Conservation (phyloP, 345 rosid genomes). For the Hirschfeldia incana region DNA sequence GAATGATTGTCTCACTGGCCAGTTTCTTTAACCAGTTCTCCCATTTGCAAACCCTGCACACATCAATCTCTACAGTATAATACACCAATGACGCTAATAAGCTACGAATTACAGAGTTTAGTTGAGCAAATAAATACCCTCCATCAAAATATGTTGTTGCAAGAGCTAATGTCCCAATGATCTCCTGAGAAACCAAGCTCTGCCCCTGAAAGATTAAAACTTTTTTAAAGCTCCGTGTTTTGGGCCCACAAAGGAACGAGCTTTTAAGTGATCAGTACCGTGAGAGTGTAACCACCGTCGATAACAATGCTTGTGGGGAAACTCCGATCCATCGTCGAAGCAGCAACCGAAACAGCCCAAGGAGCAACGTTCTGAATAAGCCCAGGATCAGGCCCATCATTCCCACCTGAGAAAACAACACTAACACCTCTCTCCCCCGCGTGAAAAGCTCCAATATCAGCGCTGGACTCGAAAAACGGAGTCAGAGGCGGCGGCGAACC, state of each 20-base stretch:
- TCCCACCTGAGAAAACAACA: slow-evolving; percentile 64
- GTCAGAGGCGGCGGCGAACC: slow-evolving; percentile 50
- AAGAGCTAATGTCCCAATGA: slow-evolving; percentile 45
- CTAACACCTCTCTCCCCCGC: slow-evolving; percentile 55
- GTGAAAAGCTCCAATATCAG: slow-evolving; percentile 57
- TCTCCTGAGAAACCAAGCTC: slow-evolving; percentile 51
- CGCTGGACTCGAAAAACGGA: slow-evolving; percentile 40
- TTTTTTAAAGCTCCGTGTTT: too few species aligned
- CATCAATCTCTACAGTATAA: neutral
- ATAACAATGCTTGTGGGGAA: slow-evolving; percentile 48
- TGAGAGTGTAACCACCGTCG: slow-evolving; percentile 39
- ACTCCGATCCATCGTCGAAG: slow-evolving; percentile 56
- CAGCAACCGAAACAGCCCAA: slow-evolving; percentile 60
- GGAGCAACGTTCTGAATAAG: slow-evolving; percentile 56
- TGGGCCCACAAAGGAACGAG: too few species aligned
- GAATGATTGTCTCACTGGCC: slow-evolving; percentile 48
- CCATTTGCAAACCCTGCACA: slow-evolving; percentile 46
- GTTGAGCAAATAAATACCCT: slow-evolving; percentile 41
- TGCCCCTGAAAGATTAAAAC: slow-evolving; percentile 53
- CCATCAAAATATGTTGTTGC: slow-evolving; percentile 47
- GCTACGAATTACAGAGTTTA: neutral
- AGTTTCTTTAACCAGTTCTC: slow-evolving; percentile 40
- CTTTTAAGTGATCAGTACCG: slow-evolving; percentile 49
- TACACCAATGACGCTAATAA: neutral
- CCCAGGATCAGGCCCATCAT: slow-evolving; percentile 50